Percentiles rank a stretch among this genome's conserved stretches.
phyloP scores from a whole-genome alignment of 2,329 filamentous ascomycete genomes.

The Sclerotinia glacialis region DNA sequence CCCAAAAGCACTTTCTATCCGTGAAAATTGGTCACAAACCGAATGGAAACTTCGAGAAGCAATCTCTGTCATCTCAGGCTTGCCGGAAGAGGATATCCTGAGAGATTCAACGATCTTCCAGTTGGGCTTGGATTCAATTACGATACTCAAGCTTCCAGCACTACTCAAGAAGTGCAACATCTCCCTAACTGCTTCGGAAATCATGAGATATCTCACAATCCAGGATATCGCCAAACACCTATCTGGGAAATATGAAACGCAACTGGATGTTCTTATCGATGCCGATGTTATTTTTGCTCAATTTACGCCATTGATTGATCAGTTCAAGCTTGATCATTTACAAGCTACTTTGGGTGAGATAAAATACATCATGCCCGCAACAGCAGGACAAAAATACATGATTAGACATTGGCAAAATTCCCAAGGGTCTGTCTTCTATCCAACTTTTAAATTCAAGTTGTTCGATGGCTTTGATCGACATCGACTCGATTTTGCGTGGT shows the following conservation, averaged over 20 bases:
- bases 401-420: conserved; percentile 72
- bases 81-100: conserved; percentile 56
- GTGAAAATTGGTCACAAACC: conserved; percentile 39
- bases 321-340: conserved; percentile 39
- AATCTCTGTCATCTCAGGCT: conserved; percentile 58
- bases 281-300: conserved; percentile 42
- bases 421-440: conserved; percentile 66
- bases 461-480: conserved; percentile 39
- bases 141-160: conserved; percentile 77
- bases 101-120: conserved; percentile 70
- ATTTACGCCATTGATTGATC: conserved; percentile 44
- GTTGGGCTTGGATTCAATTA: conserved; percentile 87
- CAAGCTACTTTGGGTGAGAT: conserved; percentile 48
- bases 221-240: conserved; percentile 55
- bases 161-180: conserved; percentile 64
- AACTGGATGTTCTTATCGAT: conserved; percentile 39
- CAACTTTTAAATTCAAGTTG: conserved; percentile 62
- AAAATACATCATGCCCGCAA: conserved; percentile 58
- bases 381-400: conserved; percentile 79
- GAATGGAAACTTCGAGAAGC: conserved; percentile 46
- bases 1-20: background rate
- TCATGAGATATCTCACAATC: conserved; percentile 66
- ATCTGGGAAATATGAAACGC: conserved; percentile 20
- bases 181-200: conserved; percentile 64
- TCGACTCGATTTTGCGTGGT: conserved; percentile 60